A percentile compares a stretch with the other conserved stretches of the same genome.
Evolutionary conservation across 208 protist species (phyloP).

Genomic region (Leishmania tarentolae): DNA sequence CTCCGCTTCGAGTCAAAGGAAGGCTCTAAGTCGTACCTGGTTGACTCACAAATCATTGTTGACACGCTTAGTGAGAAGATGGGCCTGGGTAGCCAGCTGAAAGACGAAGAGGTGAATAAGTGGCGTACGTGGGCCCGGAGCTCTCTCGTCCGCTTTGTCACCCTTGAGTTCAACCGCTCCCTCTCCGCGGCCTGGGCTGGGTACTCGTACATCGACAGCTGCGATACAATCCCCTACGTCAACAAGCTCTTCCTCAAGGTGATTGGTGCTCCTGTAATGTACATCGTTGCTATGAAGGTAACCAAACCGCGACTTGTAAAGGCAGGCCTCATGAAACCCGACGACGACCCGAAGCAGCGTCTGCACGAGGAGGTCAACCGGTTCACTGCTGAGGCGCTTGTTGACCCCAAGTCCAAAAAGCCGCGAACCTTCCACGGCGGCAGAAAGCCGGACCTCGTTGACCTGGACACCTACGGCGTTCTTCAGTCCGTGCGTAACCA

Average conservation of each 20-base stretch:
- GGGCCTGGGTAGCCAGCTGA: conserved; percentile 57
- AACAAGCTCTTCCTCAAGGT: conserved; percentile 93
- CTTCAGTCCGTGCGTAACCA: conserved; percentile 86
- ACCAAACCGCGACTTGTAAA: conserved; percentile 78
- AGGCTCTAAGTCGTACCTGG: conserved; percentile 62
- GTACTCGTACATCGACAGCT: conserved; percentile 90
- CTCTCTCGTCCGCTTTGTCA: conserved; percentile 83
- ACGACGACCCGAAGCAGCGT: conserved; percentile 52
- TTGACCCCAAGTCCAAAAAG: conserved; percentile 62
- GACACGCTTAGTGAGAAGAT: conserved; percentile 65
- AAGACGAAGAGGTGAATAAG: conserved; percentile 63
- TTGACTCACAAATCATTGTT: conserved; percentile 86
- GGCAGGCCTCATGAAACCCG: conserved; percentile 58
- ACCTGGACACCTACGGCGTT: conserved; percentile 91
- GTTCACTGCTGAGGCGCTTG: conserved; percentile 67
- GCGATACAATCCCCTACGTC: conserved; percentile 80
- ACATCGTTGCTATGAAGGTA: conserved; percentile 71
- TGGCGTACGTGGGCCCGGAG: conserved; percentile 86
- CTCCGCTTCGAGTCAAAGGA: conserved; percentile 68
- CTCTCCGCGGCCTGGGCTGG: conserved; percentile 75
- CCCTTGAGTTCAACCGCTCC: conserved; percentile 83
- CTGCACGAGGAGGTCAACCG: conserved; percentile 74
- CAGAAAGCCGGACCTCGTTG: conserved; percentile 78
- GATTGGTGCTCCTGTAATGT: conserved; percentile 91
- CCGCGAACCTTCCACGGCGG: conserved; percentile 79